Conservation (phyloP, 805 yeast species). For the Kodamaea laetipori region DNA sequence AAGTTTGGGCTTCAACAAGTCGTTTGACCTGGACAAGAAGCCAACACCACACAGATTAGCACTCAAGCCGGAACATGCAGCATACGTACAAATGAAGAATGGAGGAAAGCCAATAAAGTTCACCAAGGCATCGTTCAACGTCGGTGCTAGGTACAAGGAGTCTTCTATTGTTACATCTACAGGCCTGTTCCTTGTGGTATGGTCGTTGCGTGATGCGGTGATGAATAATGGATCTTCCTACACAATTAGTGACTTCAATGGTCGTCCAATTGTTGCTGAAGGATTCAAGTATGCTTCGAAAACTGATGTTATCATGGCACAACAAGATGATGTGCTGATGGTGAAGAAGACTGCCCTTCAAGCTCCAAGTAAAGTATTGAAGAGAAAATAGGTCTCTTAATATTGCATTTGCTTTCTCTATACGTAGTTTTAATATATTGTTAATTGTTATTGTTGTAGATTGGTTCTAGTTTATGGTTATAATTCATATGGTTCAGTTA, state of each 20-base stretch:
- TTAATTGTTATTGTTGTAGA: no score
- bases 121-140: constrained; percentile 76
- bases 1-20: constrained; percentile 59
- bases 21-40: constrained; percentile 63
- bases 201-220: constrained; percentile 69
- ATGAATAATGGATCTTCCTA: constrained; percentile 44
- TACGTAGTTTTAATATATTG: constrained; percentile 10
- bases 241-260: constrained; percentile 61
- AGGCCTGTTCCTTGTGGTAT: constrained; percentile 80
- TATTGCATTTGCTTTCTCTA: constrained; percentile 3
- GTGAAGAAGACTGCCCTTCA: constrained; percentile 59
- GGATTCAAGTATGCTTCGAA: constrained; percentile 77
- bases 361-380: constrained; percentile 4
- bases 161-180: constrained; percentile 73
- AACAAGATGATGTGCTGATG: constrained; percentile 76
- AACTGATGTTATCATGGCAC: constrained; percentile 69
- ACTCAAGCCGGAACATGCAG: constrained; percentile 71
- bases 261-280: constrained; percentile 64
- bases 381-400: background rate
- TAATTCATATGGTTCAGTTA: no score
- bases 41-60: constrained; percentile 71
- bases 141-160: constrained; percentile 64
- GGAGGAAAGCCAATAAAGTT: constrained; percentile 51
- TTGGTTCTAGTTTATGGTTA: no score
- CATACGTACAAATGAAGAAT: constrained; percentile 45